Evolutionary conservation across 441 rosid genomes (phyloP).

Genomic region (Brassica hybrid): DNA sequence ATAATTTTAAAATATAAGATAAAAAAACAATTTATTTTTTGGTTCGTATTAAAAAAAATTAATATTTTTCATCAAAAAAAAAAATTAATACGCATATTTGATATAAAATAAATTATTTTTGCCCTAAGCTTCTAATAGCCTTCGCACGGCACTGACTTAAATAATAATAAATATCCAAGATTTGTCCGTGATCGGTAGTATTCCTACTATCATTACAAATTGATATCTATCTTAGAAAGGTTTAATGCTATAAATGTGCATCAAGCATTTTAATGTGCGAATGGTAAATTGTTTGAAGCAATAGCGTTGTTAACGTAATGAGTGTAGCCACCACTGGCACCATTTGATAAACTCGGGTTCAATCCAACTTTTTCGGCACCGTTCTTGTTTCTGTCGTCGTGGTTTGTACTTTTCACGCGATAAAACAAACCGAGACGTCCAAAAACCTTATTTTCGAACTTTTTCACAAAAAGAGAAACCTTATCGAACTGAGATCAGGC

Average conservation of each 20-base stretch:
- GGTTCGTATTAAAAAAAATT: no score
- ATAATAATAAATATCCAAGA: not conserved
- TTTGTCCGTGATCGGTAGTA: not conserved
- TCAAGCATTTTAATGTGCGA: not conserved
- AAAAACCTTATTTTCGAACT: no score
- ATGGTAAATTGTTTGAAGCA: not conserved
- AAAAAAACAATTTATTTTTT: no score
- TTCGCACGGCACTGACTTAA: no score
- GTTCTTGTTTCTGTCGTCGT: not conserved
- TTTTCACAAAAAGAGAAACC: no score
- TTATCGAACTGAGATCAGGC: not conserved
- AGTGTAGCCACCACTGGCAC: not conserved
- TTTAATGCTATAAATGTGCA: not conserved
- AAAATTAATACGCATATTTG: no score
- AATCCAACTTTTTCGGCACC: not conserved
- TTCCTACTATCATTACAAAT: not conserved
- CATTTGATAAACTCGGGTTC: not conserved
- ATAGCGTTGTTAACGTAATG: not conserved
- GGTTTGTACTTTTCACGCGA: not conserved
- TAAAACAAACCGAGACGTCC: not conserved
- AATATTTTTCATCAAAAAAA: no score
- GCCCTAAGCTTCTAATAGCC: no score
- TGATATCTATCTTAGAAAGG: not conserved
- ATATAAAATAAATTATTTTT: no score
- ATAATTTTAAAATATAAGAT: no score